These are phyloP conservation scores for Neurospora pannonica DNA, from an alignment of 495 filamentous ascomycete genomes.

Conservation along the genomic window DNA sequence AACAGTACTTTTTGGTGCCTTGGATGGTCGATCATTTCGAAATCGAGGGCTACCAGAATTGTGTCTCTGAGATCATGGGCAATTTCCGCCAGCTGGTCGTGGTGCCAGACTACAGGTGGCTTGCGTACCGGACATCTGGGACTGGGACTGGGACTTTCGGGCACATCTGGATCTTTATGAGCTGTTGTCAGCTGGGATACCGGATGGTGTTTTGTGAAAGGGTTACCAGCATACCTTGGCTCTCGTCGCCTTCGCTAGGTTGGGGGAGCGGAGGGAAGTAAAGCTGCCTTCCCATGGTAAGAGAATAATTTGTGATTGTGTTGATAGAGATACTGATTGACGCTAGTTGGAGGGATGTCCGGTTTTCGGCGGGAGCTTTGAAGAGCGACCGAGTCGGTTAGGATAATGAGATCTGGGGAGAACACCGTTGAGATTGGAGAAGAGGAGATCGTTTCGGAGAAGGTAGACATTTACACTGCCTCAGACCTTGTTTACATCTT, in stretches of 20 bases:
- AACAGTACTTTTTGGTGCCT: not conserved
- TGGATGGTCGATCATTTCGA: not conserved
- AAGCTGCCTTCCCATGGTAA: not conserved
- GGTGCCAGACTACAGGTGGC: not conserved
- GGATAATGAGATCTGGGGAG: not conserved
- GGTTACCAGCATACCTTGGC: not conserved
- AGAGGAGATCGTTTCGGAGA: not conserved
- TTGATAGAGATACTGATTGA: not conserved
- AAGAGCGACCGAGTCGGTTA: not conserved
- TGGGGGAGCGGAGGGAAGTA: not conserved
- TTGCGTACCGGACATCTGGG: not conserved
- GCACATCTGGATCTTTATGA: not conserved
- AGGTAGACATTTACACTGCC: not conserved
- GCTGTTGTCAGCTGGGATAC: not conserved
- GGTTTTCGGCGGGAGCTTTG: fast-evolving
- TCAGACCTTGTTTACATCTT: not conserved
- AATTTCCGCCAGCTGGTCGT: not conserved
- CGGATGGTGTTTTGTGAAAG: not conserved
- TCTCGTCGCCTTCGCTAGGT: not conserved
- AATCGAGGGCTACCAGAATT: not conserved
- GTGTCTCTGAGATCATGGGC: not conserved
- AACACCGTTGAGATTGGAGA: fast-evolving
- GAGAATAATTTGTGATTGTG: not conserved
- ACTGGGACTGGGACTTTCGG: not conserved
- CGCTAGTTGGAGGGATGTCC: not conserved